A percentile compares a stretch with the other conserved stretches of the same genome.
These are phyloP conservation scores for Aspergillus nomiae DNA, from an alignment of 2,329 filamentous ascomycete genomes.

Conservation along the genomic window DNA sequence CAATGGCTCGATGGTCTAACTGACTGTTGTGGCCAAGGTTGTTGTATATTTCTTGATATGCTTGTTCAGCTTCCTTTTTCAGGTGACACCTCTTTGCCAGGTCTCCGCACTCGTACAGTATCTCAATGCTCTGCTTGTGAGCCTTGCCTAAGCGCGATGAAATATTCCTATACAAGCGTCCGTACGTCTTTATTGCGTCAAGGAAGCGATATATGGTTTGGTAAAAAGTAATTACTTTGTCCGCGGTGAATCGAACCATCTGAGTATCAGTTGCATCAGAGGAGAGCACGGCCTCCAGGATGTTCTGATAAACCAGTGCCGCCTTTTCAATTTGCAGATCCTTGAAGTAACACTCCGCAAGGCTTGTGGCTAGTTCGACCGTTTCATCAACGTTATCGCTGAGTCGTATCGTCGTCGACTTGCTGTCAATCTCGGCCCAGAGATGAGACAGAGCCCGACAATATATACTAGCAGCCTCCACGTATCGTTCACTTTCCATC, in stretches of 20 bases:
- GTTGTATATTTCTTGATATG: neutral
- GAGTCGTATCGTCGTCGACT: neutral
- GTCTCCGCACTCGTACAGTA: neutral
- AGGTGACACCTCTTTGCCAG: neutral
- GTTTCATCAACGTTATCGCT: slow-evolving; percentile 1
- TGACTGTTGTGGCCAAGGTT: neutral
- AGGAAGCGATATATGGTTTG: neutral
- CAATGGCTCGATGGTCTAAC: neutral
- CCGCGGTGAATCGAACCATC: neutral
- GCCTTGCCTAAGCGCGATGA: neutral
- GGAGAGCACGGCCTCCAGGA: neutral
- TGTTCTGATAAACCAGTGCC: neutral
- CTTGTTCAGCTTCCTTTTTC: neutral
- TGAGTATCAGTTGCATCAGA: slow-evolving; percentile 1
- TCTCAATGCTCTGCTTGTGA: neutral
- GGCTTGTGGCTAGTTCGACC: neutral
- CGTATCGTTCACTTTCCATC: neutral
- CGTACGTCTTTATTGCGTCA: neutral
- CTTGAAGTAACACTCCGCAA: slow-evolving; percentile 3
- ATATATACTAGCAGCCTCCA: neutral
- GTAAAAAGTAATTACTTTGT: neutral
- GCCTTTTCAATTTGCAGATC: slow-evolving; percentile 3
- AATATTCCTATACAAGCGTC: neutral
- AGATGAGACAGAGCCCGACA: neutral
- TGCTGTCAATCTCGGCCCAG: neutral